These are phyloP conservation scores for Lipomyces yamanashiensis DNA, from an alignment of 805 yeast genomes.

Conservation along the genomic window DNA sequence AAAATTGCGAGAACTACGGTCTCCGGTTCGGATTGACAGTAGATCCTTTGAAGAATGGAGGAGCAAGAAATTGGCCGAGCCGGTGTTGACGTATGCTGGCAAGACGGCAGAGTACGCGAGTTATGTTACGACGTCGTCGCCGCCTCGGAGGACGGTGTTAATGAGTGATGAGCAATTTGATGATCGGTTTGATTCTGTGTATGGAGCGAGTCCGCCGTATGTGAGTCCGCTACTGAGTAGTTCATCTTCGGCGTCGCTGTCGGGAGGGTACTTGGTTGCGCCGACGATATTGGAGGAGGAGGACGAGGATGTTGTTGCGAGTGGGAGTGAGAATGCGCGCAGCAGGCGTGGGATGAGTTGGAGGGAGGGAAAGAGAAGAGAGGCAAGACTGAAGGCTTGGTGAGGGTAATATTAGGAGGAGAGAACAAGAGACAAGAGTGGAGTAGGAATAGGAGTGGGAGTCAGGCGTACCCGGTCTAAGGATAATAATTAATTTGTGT, in stretches of 20 bases:
- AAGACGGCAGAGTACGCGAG: too few species aligned
- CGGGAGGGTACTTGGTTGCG: not conserved
- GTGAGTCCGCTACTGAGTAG: too few species aligned
- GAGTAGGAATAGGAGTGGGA: too few species aligned
- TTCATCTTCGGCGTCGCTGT: too few species aligned
- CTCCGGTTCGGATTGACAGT: too few species aligned
- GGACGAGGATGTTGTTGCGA: slow-evolving; percentile 1
- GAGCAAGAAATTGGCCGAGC: too few species aligned
- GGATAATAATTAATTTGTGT: too few species aligned
- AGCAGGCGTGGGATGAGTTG: too few species aligned
- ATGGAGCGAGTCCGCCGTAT: not conserved
- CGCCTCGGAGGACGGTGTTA: not conserved
- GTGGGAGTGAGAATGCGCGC: slow-evolving; percentile 3
- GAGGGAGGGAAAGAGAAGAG: not conserved
- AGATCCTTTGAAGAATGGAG: too few species aligned
- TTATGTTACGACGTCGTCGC: not conserved
- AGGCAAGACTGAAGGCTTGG: not conserved
- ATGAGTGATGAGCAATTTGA: not conserved
- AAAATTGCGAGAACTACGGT: too few species aligned
- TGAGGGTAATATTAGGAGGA: not conserved
- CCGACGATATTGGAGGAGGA: slow-evolving; percentile 1
- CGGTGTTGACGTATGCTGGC: too few species aligned
- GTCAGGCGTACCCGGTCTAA: not conserved
- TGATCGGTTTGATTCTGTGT: not conserved
- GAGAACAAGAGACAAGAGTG: not conserved